A percentile compares a stretch with the other conserved stretches of the same genome.
Evolutionary conservation across 2,329 filamentous ascomycete species (phyloP).

Genomic region (Zasmidium citrigriseum): DNA sequence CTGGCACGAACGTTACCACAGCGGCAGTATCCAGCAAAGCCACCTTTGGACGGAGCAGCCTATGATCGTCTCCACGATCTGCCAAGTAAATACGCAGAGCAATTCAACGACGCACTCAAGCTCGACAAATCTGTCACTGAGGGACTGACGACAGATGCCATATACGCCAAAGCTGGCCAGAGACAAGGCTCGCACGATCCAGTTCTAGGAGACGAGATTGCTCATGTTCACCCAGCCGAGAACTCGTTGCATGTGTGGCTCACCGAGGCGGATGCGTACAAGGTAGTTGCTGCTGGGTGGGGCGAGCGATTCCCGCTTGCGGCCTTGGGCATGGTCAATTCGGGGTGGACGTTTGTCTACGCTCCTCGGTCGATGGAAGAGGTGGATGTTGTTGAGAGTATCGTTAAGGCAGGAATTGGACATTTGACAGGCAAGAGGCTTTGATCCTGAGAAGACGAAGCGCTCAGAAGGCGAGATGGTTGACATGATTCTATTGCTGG

Average conservation of each 20-base stretch:
- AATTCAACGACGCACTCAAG: slow-evolving; percentile 4
- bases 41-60: slow-evolving; percentile 1
- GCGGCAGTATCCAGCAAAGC: slow-evolving; percentile 12
- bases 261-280: slow-evolving; percentile 15
- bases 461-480: no score
- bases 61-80: slow-evolving; percentile 13
- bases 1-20: slow-evolving; percentile 17
- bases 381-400: slow-evolving; percentile 16
- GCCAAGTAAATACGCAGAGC: slow-evolving; percentile 9
- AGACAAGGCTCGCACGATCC: slow-evolving; percentile 4
- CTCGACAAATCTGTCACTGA: slow-evolving; percentile 17
- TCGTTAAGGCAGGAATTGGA: slow-evolving; percentile 16
- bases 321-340: slow-evolving; percentile 13
- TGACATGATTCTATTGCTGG: no score
- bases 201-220: slow-evolving; percentile 19
- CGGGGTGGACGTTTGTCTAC: slow-evolving; percentile 21
- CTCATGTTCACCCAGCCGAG: slow-evolving; percentile 20
- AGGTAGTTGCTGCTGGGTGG: slow-evolving; percentile 16
- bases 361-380: slow-evolving; percentile 40
- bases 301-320: slow-evolving; percentile 20
- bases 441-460: not conserved
- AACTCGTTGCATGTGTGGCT: slow-evolving; percentile 24
- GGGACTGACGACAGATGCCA: slow-evolving; percentile 19
- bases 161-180: slow-evolving; percentile 10
- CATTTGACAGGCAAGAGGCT: slow-evolving; percentile 15